Conservation (phyloP, 192 early-diverging fungal species). For the Rhizophagus clarus region DNA sequence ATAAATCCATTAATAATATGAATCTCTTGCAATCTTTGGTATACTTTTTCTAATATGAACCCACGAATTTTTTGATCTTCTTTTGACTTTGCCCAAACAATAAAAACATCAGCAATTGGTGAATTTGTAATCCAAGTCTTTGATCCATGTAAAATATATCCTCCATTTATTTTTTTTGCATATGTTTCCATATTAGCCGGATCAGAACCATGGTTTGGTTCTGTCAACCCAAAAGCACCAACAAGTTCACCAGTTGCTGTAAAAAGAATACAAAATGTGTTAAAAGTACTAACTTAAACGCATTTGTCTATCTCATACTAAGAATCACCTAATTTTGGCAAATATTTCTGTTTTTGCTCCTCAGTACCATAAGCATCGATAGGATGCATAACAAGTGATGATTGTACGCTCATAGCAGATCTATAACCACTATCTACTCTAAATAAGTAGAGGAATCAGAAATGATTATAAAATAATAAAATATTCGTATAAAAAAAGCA, state of each 20-base stretch:
- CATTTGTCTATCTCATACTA: neutral
- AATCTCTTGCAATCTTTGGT: neutral
- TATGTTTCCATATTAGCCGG: constrained; percentile 91
- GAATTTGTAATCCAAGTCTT: constrained; percentile 99
- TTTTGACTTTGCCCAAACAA: constrained; percentile 90
- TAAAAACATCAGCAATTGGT: constrained; percentile 94
- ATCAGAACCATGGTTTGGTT: constrained; percentile 97
- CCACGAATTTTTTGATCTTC: constrained; percentile 87
- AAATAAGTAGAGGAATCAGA: constrained; percentile 5
- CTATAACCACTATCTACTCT: constrained; percentile 96
- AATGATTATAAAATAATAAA: neutral
- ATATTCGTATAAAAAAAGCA: neutral
- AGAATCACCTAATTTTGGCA: constrained; percentile 74
- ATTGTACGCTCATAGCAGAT: constrained; percentile 98
- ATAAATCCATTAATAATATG: constrained; percentile 7
- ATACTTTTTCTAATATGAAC: constrained; percentile 89
- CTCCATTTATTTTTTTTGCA: constrained; percentile 71
- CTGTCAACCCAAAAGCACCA: constrained; percentile 94
- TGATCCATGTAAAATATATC: constrained; percentile 82
- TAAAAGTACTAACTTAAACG: neutral
- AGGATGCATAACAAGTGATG: constrained; percentile 98
- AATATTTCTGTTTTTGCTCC: constrained; percentile 87
- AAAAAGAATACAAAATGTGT: neutral
- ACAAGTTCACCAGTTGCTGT: constrained; percentile 84
- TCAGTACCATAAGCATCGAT: constrained; percentile 94